Evolutionary conservation across 1,284 basidiomycete species (phyloP), one percentile per base, ranked within the genome.

Genomic region (Heimioporus retisporus): DNA sequence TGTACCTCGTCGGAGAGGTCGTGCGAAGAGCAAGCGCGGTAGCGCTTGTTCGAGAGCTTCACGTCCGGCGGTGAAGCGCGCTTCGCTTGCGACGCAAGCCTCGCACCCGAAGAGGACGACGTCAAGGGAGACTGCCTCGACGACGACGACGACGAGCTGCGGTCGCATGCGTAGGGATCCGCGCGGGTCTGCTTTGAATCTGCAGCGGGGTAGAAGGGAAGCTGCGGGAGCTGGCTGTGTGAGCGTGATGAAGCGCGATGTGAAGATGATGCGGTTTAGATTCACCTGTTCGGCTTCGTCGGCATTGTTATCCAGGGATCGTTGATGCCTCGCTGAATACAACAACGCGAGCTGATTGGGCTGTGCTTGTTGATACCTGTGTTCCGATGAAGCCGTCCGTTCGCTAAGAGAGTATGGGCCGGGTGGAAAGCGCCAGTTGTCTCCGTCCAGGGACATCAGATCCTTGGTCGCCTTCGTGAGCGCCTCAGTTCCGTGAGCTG

Each of bases 401-500:
- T 69, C 74, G 2, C 50, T 31, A 60, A 57, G 69, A 2, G 75
- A 42, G 25, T 65, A 69, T 14, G 69, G 44, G n/a, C 61, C 67
- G 13, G 76, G 68, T 13, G 80, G 76, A 31, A 73, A 66, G 19
- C 71, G 66, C 74, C 70, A 76, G 54, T 68, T 76, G 48, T 77
- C 78, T 4, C 60, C 67, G 53, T 80, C 80, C 2, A 81, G 66
- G 3, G 77, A 73, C 79, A 80, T 80, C 35, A 81, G 77, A 67
- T 81, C 79, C 77, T 91, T 92, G 0, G 92, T 93, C 0, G 91
- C 92, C 75, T 90, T 91, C 58, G 88, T 79, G 65, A 93, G 83
- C 15, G 88, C 88, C 65, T 92, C 87, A 64, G 82, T 87, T 50
- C 83, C 83, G 58, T 74, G 82, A 54, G 81, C 73, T 8, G 79